A percentile compares a stretch with the other conserved stretches of the same genome.
These are phyloP conservation scores for Raffaelea arxii DNA, from an alignment of 2,329 filamentous ascomycete species.

Conservation along the genomic window DNA sequence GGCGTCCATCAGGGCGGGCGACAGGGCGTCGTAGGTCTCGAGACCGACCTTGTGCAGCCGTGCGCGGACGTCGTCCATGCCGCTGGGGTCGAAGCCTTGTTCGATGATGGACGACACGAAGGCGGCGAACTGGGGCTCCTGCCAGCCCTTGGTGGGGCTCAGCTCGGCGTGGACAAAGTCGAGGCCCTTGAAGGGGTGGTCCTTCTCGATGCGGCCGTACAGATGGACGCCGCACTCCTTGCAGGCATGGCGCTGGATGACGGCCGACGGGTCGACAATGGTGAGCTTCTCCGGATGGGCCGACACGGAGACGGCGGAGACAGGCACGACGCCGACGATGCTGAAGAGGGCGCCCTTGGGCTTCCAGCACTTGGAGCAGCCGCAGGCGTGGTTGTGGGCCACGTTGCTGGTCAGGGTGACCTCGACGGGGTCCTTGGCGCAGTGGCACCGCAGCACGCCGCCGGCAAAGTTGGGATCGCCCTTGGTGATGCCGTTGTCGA, in stretches of 20 bases:
- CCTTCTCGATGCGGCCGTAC: constrained; percentile 54
- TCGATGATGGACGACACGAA: constrained; percentile 61
- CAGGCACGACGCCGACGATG: constrained; percentile 51
- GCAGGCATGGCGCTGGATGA: constrained; percentile 53
- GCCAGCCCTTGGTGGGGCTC: constrained; percentile 52
- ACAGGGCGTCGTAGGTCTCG: constrained; percentile 53
- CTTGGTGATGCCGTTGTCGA: constrained; percentile 52
- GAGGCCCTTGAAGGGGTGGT: constrained; percentile 59
- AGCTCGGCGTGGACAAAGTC: constrained; percentile 60
- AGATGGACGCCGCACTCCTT: constrained; percentile 50
- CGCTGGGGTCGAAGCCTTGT: constrained; percentile 49
- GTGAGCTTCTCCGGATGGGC: constrained; percentile 48
- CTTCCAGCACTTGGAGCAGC: constrained; percentile 67
- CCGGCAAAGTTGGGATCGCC: constrained; percentile 45
- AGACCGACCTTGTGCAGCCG: constrained; percentile 45
- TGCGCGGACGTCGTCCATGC: constrained; percentile 43
- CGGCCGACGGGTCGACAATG: constrained; percentile 44
- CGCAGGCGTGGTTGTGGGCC: constrained; percentile 60
- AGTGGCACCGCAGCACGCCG: constrained; percentile 54
- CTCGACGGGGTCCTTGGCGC: constrained; percentile 43
- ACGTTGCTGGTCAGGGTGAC: constrained; percentile 49
- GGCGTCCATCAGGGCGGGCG: constrained; percentile 53
- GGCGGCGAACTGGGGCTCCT: constrained; percentile 60
- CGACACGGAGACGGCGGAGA: constrained; percentile 43
- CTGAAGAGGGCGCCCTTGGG: constrained; percentile 54